Evolutionary conservation across 495 filamentous ascomycete genomes (phyloP).

Genomic region (Daldinia decipiens): DNA sequence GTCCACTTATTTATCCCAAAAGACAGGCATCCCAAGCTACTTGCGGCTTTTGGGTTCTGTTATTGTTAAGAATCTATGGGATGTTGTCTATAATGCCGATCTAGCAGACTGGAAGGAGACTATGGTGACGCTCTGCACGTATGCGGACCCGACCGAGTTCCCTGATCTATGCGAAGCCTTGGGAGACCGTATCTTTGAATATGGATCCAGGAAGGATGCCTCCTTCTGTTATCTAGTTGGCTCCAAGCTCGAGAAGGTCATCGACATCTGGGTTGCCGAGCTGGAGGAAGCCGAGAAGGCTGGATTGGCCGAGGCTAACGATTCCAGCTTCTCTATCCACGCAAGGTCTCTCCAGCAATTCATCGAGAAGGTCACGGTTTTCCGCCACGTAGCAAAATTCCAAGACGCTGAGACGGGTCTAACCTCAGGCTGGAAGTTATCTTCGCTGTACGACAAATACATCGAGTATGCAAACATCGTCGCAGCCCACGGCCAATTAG

Average conservation of each 20-base stretch:
- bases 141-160: slow-evolving; percentile 89
- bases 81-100: slow-evolving; percentile 96
- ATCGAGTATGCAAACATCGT: slow-evolving; percentile 96
- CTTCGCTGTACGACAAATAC: slow-evolving; percentile 91
- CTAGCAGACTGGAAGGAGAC: slow-evolving; percentile 94
- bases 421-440: slow-evolving; percentile 87
- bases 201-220: slow-evolving; percentile 80
- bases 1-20: slow-evolving; percentile 86
- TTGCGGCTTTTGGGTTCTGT: slow-evolving; percentile 89
- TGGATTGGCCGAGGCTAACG: slow-evolving; percentile 72
- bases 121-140: slow-evolving; percentile 94
- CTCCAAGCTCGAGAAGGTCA: slow-evolving; percentile 96
- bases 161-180: slow-evolving; percentile 95
- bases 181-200: slow-evolving; percentile 88
- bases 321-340: slow-evolving; percentile 90
- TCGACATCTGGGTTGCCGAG: slow-evolving; percentile 91
- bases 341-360: slow-evolving; percentile 88
- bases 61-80: slow-evolving; percentile 97
- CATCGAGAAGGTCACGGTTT: slow-evolving; percentile 98
- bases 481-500: slow-evolving; percentile 86
- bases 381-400: slow-evolving; percentile 94
- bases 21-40: slow-evolving; percentile 86
- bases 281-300: slow-evolving; percentile 82
- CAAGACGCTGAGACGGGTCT: slow-evolving; percentile 76
- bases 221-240: slow-evolving; percentile 96